Base-by-base conservation (phyloP, 2,329 filamentous ascomycete species). In the Elsinoe arachidis region DNA sequence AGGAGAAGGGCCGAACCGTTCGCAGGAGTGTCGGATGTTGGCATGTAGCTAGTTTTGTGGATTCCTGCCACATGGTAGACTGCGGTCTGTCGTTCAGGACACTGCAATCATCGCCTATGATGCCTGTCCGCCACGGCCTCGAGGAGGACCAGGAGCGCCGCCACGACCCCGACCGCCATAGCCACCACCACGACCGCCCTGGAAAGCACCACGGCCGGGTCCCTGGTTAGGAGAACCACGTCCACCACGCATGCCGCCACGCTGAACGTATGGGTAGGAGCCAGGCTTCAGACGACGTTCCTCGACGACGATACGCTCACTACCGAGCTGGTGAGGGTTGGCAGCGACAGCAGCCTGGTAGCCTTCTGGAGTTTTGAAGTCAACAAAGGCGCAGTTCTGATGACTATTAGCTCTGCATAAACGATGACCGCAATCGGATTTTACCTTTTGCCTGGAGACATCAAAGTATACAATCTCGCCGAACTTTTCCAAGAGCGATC, bases 311-410 rank as follows among this genome's bases (percentile, higher is more conserved):
- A 99, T 86, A 67, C 83, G 85, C 72, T 96, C 87, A 64, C 84
- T 87, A 65, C 87, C 88, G 62, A 99, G 82, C 44, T 81, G 80
- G 74, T 95, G 90, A 35, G 92, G 92, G 76, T 95, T 97, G 64
- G 86, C 87, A 60, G 82, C 82, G 37, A 89, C 80, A 43, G 93
- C 93, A 61, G 88, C 86, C 71, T 89, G 82, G 74, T 95, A 96
- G 47, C 84, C 90, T 57, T 90, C 84, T 19, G 83, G 70, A 47
- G 86, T 87, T 68, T 85, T 87, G 73, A 93, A 99, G 72, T 99
- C 93, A 60, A 96, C 89, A 69, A 97, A 97, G 23, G 93, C 93
- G 68, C 90, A 96, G 80, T 93, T 96, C 92, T 95, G 69, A 23
- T 11, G 5, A 19, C 15, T 12, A 55, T 60, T 23, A 61, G 55